Evolutionary conservation across 2,329 filamentous ascomycete genomes (phyloP), one percentile per base, ranked within the genome.

Genomic region (Aureobasidium zeae): DNA sequence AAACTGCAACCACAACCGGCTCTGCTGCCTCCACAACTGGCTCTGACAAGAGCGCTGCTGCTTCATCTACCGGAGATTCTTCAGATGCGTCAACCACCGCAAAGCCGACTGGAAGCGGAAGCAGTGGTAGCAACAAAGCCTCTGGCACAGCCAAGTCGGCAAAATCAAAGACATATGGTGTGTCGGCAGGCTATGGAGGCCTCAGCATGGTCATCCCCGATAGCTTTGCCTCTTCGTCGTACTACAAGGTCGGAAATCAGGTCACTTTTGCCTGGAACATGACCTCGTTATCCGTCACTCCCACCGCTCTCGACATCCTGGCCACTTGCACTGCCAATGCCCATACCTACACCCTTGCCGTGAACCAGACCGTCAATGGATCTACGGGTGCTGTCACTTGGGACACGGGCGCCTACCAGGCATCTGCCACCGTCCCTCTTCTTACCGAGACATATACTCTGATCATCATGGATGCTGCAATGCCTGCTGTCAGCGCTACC

Each of bases 241-340:
- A 74, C 62, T 81, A 77, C 68, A 81, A 79, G 59, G 48, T 52
- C 29, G 74, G 74, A 13, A 68, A 81, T 32, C 69, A 66, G 47
- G 63, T 81, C 21, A 81, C 77, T 0, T 79, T 82, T 52, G 71
- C 67, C 15, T 83, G 79, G 78, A 82, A 83, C 61, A 82, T 81
- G 61, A 83, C 79, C 11, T 78, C 74, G 9, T 63, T 82, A 17
- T 70, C 66, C 15, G 66, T 73, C 13, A 76, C 73, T 0, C 79
- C 79, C 0, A 66, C 68, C 1, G 70, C 68, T 31, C 64, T 83
- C 52, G 76, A 82, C 52, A 69, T 82, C 26, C 61, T 81, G 31
- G 78, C 79, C 2, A 72, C 70, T 9, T 81, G 77, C 66, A 69
- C 68, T 25, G 58, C 66, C 47, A 80, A 80, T 61, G 64, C 69